Conservation (phyloP, 2,329 filamentous ascomycete species). For the Bimuria novae-zelandiae region DNA sequence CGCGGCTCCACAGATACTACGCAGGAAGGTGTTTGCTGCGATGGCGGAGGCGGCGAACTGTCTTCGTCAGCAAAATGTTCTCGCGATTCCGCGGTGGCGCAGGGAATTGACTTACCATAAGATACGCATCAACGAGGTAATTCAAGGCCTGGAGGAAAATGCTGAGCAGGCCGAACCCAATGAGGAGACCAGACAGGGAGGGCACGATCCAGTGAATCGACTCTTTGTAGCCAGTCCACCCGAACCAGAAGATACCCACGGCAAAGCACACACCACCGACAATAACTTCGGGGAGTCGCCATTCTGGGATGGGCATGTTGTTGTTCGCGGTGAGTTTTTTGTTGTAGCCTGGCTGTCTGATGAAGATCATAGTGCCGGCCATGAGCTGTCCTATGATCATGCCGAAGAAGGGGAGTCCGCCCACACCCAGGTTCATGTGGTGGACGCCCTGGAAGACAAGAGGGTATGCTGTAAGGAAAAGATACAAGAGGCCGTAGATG, state of each 20-base stretch:
- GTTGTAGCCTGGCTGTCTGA: conserved; percentile 71
- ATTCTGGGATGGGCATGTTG: conserved; percentile 59
- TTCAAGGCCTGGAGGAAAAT: conserved; percentile 65
- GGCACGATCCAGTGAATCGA: conserved; percentile 51
- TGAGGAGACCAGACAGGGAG: conserved; percentile 54
- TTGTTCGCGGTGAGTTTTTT: conserved; percentile 52
- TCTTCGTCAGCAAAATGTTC: conserved; percentile 12
- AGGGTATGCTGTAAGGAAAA: conserved; percentile 84
- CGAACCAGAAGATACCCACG: conserved; percentile 47
- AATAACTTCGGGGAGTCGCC: conserved; percentile 61
- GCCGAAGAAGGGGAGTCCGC: conserved; percentile 82
- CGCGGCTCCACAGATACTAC: conserved; percentile 55
- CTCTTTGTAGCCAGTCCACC: conserved; percentile 50
- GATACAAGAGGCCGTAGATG: conserved; percentile 72
- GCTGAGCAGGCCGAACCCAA: conserved; percentile 61
- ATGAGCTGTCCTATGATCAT: conserved; percentile 77
- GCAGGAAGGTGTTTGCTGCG: conserved; percentile 60
- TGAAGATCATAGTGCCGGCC: conserved; percentile 67
- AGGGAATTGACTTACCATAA: conserved; percentile 50
- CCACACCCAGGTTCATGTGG: conserved; percentile 69
- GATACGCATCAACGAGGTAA: conserved; percentile 64
- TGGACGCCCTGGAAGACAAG: conserved; percentile 78
- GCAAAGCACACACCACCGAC: conserved; percentile 55
- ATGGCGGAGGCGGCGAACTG: conserved; percentile 59
- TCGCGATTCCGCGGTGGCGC: background rate